These are phyloP conservation scores for Aspergillus brasiliensis DNA, from an alignment of 2,329 filamentous ascomycete species.

Conservation along the genomic window DNA sequence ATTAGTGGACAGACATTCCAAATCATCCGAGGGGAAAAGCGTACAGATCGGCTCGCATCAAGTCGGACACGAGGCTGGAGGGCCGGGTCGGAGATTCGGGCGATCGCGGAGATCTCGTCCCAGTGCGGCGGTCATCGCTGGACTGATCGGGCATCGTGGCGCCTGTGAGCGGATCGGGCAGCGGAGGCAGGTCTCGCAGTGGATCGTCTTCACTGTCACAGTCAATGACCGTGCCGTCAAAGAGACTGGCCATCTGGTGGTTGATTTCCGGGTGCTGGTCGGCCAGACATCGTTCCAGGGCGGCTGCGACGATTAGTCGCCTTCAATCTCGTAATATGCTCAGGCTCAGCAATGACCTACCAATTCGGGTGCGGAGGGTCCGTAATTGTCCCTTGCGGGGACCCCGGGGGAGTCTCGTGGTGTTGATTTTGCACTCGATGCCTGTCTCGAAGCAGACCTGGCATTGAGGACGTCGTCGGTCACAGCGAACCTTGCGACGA, in stretches of 20 bases:
- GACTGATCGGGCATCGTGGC: not conserved
- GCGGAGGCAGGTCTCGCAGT: constrained; percentile 7
- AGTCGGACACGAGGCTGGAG: constrained; percentile 17
- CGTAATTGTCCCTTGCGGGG: constrained; percentile 33
- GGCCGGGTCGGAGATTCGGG: constrained; percentile 8
- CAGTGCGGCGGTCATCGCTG: not conserved
- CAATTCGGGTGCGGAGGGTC: constrained; percentile 31
- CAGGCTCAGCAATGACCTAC: constrained; percentile 15
- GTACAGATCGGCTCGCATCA: constrained; percentile 26
- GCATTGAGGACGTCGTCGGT: constrained; percentile 29
- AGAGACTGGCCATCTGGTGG: constrained; percentile 17
- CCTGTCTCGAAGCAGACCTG: constrained; percentile 32
- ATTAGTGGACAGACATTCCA: not conserved
- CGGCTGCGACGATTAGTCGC: constrained; percentile 19
- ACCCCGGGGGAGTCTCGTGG: constrained; percentile 27
- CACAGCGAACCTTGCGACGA: constrained; percentile 32
- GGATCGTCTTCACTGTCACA: constrained; percentile 22
- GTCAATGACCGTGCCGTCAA: constrained; percentile 17
- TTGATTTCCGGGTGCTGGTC: constrained; percentile 27
- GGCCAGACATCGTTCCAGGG: constrained; percentile 30
- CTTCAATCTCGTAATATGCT: not conserved
- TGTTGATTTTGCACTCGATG: constrained; percentile 30
- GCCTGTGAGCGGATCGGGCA: not conserved
- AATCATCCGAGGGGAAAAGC: not conserved
- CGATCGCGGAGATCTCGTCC: constrained; percentile 14